These are phyloP conservation scores for Syzygium aqueum DNA, from an alignment of 345 rosid species.

Conservation along the genomic window DNA sequence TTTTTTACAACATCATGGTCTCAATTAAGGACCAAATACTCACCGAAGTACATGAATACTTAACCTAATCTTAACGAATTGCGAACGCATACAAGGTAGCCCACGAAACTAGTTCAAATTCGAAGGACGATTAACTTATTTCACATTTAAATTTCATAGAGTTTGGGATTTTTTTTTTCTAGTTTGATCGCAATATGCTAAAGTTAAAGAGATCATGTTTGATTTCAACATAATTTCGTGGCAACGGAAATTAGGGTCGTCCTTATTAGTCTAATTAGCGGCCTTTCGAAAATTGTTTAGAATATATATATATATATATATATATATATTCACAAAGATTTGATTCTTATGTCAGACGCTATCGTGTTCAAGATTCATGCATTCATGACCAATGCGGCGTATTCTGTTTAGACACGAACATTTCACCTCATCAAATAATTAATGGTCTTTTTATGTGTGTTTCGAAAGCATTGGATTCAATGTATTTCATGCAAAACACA, in stretches of 20 bases:
- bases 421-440: not conserved
- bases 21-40: too few species aligned
- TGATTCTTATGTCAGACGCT: rapidly evolving
- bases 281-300: rapidly evolving
- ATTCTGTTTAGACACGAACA: not conserved
- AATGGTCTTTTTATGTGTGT: not conserved
- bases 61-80: too few species aligned
- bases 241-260: rapidly evolving
- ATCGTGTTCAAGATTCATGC: rapidly evolving
- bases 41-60: too few species aligned
- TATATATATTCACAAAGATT: not conserved
- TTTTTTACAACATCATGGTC: too few species aligned
- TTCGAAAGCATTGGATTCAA: not conserved
- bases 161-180: not conserved
- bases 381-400: rapidly evolving
- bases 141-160: not conserved
- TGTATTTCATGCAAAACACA: not conserved
- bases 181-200: rapidly evolving
- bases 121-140: not conserved
- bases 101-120: not conserved
- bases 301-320: too few species aligned
- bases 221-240: too few species aligned
- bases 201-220: not conserved
- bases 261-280: not conserved
- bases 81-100: not conserved